Base-by-base conservation (phyloP, 352 stramenopile genomes). In the Phytophthora pisi region DNA sequence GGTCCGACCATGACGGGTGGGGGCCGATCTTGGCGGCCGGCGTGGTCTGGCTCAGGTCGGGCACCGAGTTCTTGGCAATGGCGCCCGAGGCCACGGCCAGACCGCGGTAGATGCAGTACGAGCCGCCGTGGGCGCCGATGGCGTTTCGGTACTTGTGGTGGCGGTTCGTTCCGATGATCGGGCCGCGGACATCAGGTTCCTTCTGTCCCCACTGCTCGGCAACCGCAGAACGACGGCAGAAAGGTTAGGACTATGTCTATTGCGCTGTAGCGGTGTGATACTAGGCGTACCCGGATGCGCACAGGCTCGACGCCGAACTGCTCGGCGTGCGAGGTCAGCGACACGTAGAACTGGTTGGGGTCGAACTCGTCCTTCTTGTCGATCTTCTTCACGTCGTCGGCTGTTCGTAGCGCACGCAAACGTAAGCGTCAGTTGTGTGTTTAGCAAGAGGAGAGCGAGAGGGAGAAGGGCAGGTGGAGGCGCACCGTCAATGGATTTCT, bases 81-180 rank as follows among this genome's bases (percentile, higher is more conserved):
- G 82, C 83, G 13, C 86, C 86, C 5, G 86, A 85, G 5, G 88
- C 88, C 66, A 96, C 97, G 10, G 98, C 97, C 13, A 99, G 74
- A 11, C 97, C 97, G 26, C 97, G 98, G 69, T 99, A 99, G 69
- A 99, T 96, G 70, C 96, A 99, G 80, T 99, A 99, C 23, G 90
- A 98, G 16, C 98, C 98, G 18, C 93, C 92, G 70, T 99, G 98
- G 0, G 98, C 97, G 7, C 98, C 98, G 66, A 99, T 99, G 51
- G 97, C 97, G 75, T 99, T 99, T 31, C 97, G 85, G 68, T 98
- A 98, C 54, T 95, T 92, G 60, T 97, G 90, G 76, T 98, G 95
- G 60, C 96, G 89, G 58, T 98, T 98, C 4, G 96, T 99, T 53
- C 93, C 97, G 72, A 99, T 98, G 68, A 99, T 86, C 11, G 96